Percentiles rank a stretch among this genome's conserved stretches.
phyloP scores from a whole-genome alignment of 495 filamentous ascomycete species.

The Aspergillus kassunensis region DNA sequence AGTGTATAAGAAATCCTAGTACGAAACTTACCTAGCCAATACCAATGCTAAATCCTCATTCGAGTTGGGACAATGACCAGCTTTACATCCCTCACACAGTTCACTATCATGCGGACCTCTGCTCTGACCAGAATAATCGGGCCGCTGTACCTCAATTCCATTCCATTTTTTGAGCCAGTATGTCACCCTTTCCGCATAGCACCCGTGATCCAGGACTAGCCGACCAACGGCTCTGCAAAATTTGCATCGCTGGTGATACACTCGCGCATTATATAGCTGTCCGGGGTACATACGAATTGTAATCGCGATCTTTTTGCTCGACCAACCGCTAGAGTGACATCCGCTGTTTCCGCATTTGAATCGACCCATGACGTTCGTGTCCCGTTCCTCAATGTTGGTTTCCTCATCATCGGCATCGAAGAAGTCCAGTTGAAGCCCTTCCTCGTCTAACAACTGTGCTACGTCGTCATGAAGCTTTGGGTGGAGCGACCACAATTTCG shows the following conservation, averaged over 20 bases:
- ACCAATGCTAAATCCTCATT: no score
- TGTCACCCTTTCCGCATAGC: slow-evolving; percentile 47
- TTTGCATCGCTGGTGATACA: slow-evolving; percentile 45
- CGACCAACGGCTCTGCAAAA: slow-evolving; percentile 27
- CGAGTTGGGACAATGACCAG: not conserved
- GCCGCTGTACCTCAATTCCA: slow-evolving; percentile 30
- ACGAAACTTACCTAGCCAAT: no score
- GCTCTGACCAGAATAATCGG: not conserved
- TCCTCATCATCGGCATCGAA: slow-evolving; percentile 1
- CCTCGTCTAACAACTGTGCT: not conserved
- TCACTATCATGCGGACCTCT: not conserved
- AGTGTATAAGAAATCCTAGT: no score
- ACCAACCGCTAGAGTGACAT: slow-evolving; percentile 23
- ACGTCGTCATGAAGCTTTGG: not conserved
- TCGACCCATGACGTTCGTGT: slow-evolving; percentile 28
- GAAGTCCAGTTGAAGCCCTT: slow-evolving; percentile 6
- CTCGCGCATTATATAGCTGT: slow-evolving; percentile 40
- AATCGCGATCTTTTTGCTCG: slow-evolving; percentile 42
- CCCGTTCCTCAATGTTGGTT: not conserved
- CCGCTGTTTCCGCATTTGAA: slow-evolving; percentile 25
- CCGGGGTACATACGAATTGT: slow-evolving; percentile 41
- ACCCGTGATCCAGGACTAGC: slow-evolving; percentile 31
- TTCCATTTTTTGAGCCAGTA: slow-evolving; percentile 50
- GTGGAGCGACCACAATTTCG: not conserved
- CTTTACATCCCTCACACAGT: not conserved